Evolutionary conservation across 306 rosid genomes (phyloP), one percentile per base, ranked within the genome.

Genomic region (Casuarina glauca): DNA sequence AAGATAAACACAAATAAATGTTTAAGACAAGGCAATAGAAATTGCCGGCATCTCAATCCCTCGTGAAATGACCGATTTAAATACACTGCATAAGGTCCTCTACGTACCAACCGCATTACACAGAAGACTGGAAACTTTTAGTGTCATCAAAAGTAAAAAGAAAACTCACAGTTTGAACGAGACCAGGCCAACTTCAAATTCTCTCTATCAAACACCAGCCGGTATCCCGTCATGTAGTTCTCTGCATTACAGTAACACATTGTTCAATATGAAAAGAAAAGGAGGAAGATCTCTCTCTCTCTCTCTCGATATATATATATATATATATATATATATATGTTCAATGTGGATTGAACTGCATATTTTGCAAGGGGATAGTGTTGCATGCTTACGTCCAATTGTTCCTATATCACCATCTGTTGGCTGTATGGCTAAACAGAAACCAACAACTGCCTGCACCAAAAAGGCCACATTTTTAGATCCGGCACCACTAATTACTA

Each of bases 131-230:
- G 71, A 67, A 67, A 10, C 43, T 42, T n/a, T 67, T 42, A 43
- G 17, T 38, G 16, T 15, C 11, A n/a, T 15, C 17, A 44, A 69
- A 46, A 79, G 77, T 26, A 26, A 75, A 38, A 75, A 32, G 48
- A 78, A 50, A 85, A 84, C 98, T 90, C 83, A 94, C 98, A 94
- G 74, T 86, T 86, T 69, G 98, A 93, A 69, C 6, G 82, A 20
- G 97, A 94, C 98, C 98, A 94, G 41, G 91, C 89, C 49, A 94
- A 84, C 89, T 88, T 92, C 85, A 90, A 73, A 75, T 82, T 84
- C 62, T 89, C 95, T 81, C 97, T 82, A 84, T 94, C 95, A 82
- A 92, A 94, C 67, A 94, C 98, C 84, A 87, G 83, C 77, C 95
- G 86, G 77, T 94, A 90, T 80, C 97, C 98, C 0, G 73, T 88